phyloP scores from a whole-genome alignment of 2,329 filamentous ascomycete genomes.

The Aspergillus piperis region DNA sequence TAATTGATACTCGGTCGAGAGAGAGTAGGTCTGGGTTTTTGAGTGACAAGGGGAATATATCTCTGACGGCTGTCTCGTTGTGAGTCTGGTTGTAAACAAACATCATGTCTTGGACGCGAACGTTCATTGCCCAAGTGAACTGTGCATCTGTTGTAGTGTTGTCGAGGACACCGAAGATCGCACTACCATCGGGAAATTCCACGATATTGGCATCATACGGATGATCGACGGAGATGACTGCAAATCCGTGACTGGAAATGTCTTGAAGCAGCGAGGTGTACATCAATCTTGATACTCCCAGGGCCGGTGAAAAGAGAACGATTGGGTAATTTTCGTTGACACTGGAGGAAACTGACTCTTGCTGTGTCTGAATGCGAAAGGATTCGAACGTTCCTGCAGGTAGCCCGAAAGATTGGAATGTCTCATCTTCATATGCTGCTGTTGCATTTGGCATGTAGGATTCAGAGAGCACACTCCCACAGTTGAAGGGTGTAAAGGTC shows the following conservation, averaged over 20 bases:
- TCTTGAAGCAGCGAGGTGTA: constrained; percentile 34
- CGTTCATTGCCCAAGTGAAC: constrained; percentile 7
- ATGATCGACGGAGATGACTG: constrained; percentile 39
- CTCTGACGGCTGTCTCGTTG: background rate
- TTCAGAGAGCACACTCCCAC: constrained; percentile 9
- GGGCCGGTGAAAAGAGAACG: constrained; percentile 37
- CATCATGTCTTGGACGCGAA: constrained; percentile 15
- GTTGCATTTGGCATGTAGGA: constrained; percentile 34
- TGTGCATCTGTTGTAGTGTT: constrained; percentile 15
- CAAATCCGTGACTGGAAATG: constrained; percentile 38
- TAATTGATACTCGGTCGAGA: constrained; percentile 15
- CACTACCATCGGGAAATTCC: constrained; percentile 32
- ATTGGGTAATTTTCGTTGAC: constrained; percentile 23
- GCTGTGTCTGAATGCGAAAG: constrained; percentile 25
- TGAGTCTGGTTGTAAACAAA: constrained; percentile 22
- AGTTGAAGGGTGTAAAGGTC: constrained; percentile 26
- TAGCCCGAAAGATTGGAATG: constrained; percentile 22
- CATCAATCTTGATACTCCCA: constrained; percentile 29
- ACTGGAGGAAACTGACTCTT: background rate
- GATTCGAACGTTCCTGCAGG: constrained; percentile 30
- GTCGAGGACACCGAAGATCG: constrained; percentile 15
- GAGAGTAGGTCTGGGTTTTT: background rate
- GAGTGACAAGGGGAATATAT: background rate
- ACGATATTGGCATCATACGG: constrained; percentile 39
- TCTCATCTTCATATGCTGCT: constrained; percentile 24